Base-by-base conservation (phyloP, 2,329 filamentous ascomycete genomes). In the Talaromyces sp. region DNA sequence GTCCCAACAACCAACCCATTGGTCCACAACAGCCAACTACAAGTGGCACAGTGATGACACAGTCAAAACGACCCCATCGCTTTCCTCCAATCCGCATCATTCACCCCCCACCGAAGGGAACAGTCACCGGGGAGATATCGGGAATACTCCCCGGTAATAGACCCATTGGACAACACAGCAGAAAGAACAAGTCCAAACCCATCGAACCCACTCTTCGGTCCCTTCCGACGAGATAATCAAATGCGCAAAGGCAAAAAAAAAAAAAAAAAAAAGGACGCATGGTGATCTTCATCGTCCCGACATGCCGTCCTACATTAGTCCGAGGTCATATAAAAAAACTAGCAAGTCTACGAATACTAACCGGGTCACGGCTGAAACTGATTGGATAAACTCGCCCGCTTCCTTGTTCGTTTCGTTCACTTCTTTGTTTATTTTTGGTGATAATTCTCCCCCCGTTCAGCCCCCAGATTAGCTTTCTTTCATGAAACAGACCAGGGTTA, bases 1-100 rank as follows among this genome's bases (percentile, higher is more conserved):
- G 30, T 45, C 29, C 42, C 42, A 24, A 45, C 17, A 24, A 36
- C 43, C 32, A 36, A 35, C 4, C 32, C 17, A 46, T 46, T 46
- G 32, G 43, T 35, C 20, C 17, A 24, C 13, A 20, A 4, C 16
- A 39, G 16, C 17, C 36, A 17, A 27, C 32, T 29, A 30, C n/a
- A 14, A 16, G 32, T 46, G 20, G 29, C 11, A 46, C 43, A 24
- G 19, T 13, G 6, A 3, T 19, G n/a, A 32, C 9, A 27, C 27
- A 16, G 3, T 13, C 10, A 2, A 39, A 8, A 20, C 17, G 36
- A 39, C 17, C 36, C 16, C 36, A 39, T 32, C 13, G n/a, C 16
- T 39, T 27, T 24, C 4, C 24, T 27, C 19, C 20, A 41, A 41
- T 41, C 39, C 39, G 9, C 5, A 27, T 27, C 24, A 4, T 9